Percentiles rank a stretch among this genome's conserved stretches.
These are phyloP conservation scores for Mycena rosella DNA, from an alignment of 768 basidiomycete species.

Conservation along the genomic window DNA sequence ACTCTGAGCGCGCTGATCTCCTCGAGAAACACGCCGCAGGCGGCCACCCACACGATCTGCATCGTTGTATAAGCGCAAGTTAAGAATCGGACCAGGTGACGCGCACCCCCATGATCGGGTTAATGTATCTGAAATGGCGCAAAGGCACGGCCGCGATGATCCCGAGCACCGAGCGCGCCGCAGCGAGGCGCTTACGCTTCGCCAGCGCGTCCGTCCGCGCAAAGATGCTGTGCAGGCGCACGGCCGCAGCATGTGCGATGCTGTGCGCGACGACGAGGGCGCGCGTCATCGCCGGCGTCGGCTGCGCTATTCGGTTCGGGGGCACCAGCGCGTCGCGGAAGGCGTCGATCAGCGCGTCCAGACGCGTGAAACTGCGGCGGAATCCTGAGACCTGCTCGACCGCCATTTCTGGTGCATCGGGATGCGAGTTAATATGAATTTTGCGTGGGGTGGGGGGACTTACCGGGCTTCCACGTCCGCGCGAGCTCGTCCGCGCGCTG, in stretches of 20 bases:
- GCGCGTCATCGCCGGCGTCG: constrained; percentile 21
- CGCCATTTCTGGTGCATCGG: constrained; percentile 19
- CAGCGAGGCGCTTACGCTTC: constrained; percentile 38
- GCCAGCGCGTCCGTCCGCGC: constrained; percentile 39
- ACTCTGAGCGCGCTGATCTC: constrained; percentile 2
- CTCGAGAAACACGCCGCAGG: constrained; percentile 29
- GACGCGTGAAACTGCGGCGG: constrained; percentile 32
- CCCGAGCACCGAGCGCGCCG: constrained; percentile 38
- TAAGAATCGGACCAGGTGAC: neutral
- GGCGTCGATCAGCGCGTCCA: constrained; percentile 42
- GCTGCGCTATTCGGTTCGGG: constrained; percentile 16
- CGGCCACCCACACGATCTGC: constrained; percentile 26
- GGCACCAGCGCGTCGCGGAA: constrained; percentile 35
- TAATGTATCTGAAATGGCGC: constrained; percentile 39
- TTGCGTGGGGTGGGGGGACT: too few relatives aligned
- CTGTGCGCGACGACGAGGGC: constrained; percentile 49
- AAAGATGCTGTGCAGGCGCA: constrained; percentile 51
- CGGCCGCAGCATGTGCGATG: constrained; percentile 50
- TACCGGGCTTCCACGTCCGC: constrained; percentile 17
- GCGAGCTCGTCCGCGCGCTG: constrained; percentile 20
- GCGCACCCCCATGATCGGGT: constrained; percentile 49
- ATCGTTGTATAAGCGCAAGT: neutral
- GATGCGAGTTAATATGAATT: neutral
- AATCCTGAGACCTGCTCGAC: neutral
- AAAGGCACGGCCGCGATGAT: constrained; percentile 36